A percentile compares a stretch with the other conserved stretches of the same genome.
Conservation (phyloP, 768 basidiomycete species). For the Leccinum aurantiacum region DNA sequence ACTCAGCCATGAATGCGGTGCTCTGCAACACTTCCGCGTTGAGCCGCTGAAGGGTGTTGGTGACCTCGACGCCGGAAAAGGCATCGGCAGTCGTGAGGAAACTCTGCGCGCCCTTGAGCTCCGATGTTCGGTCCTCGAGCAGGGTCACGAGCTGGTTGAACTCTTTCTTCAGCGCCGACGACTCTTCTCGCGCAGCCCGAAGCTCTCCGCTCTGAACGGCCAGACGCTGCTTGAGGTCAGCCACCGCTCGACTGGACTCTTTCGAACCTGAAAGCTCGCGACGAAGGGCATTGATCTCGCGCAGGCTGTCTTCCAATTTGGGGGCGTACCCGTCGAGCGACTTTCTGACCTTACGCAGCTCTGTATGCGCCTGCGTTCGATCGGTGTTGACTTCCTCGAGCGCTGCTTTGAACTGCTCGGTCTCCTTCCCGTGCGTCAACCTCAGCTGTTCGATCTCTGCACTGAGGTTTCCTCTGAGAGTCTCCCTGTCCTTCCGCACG, state of each 20-base stretch:
- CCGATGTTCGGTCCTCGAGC: slow-evolving; percentile 42
- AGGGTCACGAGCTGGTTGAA: slow-evolving; percentile 31
- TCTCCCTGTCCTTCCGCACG: slow-evolving; percentile 25
- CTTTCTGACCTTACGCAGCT: slow-evolving; percentile 22
- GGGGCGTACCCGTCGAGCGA: slow-evolving; percentile 19
- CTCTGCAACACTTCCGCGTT: slow-evolving; percentile 50
- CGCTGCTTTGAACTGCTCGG: slow-evolving; percentile 15
- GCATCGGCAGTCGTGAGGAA: slow-evolving; percentile 45
- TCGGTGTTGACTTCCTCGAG: slow-evolving; percentile 30
- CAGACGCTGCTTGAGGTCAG: slow-evolving; percentile 20
- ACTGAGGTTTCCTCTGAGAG: slow-evolving; percentile 10
- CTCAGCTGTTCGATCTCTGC: slow-evolving; percentile 26
- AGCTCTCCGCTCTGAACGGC: slow-evolving; percentile 24
- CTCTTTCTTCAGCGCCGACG: slow-evolving; percentile 28
- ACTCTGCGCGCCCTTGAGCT: slow-evolving; percentile 45
- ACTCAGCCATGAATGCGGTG: slow-evolving; percentile 47
- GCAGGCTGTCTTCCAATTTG: slow-evolving; percentile 18
- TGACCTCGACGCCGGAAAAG: slow-evolving; percentile 3
- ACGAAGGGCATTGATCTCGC: slow-evolving; percentile 20
- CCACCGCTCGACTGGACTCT: slow-evolving; percentile 11
- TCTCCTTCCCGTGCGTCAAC: slow-evolving; percentile 13
- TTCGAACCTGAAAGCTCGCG: slow-evolving; percentile 14
- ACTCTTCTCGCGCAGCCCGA: slow-evolving; percentile 26
- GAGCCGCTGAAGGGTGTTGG: slow-evolving; percentile 40
- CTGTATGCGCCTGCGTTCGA: slow-evolving; percentile 19